Evolutionary conservation across 352 stramenopile genomes (phyloP), one percentile per base, ranked within the genome.

Genomic region (Phytophthora europaea): DNA sequence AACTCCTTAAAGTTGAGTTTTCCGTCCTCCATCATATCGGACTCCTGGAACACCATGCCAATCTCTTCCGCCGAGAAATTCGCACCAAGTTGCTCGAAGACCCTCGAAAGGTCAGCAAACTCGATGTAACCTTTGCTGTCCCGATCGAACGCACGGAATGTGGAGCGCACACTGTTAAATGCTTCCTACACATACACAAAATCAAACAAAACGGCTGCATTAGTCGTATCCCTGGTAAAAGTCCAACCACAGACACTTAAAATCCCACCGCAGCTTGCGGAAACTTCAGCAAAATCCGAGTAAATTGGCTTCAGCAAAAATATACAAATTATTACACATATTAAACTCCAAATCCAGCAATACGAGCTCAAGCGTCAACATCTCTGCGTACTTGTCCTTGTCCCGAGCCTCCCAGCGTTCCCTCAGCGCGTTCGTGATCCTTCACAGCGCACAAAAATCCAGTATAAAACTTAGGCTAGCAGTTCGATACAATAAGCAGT

Each of bases 1-100:
- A 97, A 97, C 72, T 97, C 91, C 59, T 95, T 96, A 70, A 97
- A 97, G 26, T 72, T 93, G 16, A 97, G 82, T 40, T 78, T 79
- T 53, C 89, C 89, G 62, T 91, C 87, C 61, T 95, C 83, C 60
- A 85, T 79, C 84, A 97, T 93, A 62, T 97, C 91, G 33, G 90
- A 94, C 61, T 96, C 90, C 50, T 92, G 71, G 55, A 94, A 93
- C 16, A 93, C 85, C 61, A 94, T 84, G 5, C 78, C 54, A 57
- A 94, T 88, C 58, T 95, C 89, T 31, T 92, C 86, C 22, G 80
- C 73, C 22, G 87, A 91, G 52, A 94, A 94, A 36, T 84, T 91
- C 28, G 90, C 79, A 13, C 85, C 89, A 0, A 95, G 81, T n/a
- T 88, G 84, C 73, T 91, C 84, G 65, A 95, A 93, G 6, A 88